Evolutionary conservation across 495 filamentous ascomycete species (phyloP).

Genomic region (Xeromyces bisporus): DNA sequence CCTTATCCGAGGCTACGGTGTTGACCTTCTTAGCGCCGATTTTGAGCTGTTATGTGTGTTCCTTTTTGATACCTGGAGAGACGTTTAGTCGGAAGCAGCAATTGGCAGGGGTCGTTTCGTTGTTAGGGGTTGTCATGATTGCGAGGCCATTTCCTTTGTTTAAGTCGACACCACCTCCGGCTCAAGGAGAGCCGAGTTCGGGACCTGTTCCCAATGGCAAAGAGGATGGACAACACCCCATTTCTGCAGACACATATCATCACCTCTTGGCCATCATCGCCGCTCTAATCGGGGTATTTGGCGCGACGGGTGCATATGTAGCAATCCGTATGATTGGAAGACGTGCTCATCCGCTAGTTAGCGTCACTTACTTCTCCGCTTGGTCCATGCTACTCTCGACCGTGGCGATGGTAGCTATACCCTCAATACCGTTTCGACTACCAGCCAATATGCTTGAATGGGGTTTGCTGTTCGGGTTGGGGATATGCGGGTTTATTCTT

Average conservation of each 20-base stretch:
- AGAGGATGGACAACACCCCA: too few species aligned
- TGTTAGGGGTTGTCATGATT: conserved; percentile 72
- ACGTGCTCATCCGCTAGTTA: conserved; percentile 68
- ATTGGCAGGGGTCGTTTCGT: conserved; percentile 55
- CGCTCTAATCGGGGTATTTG: conserved; percentile 66
- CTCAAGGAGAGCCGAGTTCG: neutral
- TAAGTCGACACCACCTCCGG: neutral
- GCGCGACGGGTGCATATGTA: conserved; percentile 60
- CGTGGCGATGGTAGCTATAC: conserved; percentile 38
- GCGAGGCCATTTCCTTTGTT: conserved; percentile 62
- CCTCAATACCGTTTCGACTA: conserved; percentile 43
- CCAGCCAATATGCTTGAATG: conserved; percentile 50
- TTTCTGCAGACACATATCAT: conserved; percentile 37
- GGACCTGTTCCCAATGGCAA: conserved; percentile 3
- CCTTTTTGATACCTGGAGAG: conserved; percentile 51
- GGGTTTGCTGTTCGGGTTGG: conserved; percentile 50
- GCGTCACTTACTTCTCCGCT: conserved; percentile 69
- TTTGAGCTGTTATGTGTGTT: conserved; percentile 69
- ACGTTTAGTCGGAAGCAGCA: conserved; percentile 68
- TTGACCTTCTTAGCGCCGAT: conserved; percentile 80
- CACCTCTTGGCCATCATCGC: conserved; percentile 56
- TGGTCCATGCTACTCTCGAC: conserved; percentile 52
- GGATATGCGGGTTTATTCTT: conserved; percentile 63
- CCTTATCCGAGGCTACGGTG: conserved; percentile 80
- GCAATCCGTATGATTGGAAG: conserved; percentile 72